Conservation (phyloP, 805 yeast genomes). For the Candida easanensis region DNA sequence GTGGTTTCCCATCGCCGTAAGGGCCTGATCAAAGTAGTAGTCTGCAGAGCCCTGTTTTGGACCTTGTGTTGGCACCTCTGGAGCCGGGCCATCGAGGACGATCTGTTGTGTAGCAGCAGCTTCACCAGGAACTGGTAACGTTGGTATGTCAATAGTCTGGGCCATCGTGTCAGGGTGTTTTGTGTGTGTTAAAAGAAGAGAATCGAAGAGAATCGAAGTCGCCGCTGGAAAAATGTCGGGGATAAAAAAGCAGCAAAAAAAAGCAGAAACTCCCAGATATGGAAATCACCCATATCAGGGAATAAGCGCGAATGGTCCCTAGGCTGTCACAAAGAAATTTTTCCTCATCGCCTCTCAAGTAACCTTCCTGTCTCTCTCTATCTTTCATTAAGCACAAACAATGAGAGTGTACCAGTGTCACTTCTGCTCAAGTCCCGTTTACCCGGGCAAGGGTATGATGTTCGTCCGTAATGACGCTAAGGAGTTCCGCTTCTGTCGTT, state of each 20-base stretch:
- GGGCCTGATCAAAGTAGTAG: constrained; percentile 60
- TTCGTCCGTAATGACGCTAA: constrained; percentile 98
- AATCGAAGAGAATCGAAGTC: background rate
- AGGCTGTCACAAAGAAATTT: constrained; percentile 3
- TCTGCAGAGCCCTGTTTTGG: constrained; percentile 40
- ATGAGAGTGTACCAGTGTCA: constrained; percentile 93
- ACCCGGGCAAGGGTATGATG: constrained; percentile 93
- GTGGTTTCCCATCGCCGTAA: constrained; percentile 65
- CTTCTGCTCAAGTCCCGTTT: constrained; percentile 96
- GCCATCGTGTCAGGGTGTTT: constrained; percentile 11
- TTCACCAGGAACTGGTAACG: constrained; percentile 57
- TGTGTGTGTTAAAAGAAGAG: background rate
- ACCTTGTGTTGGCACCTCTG: constrained; percentile 18
- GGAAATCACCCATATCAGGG: constrained; percentile 4
- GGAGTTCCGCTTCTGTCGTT: constrained; percentile 95
- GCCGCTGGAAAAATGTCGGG: background rate
- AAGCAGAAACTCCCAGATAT: background rate
- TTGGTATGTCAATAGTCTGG: constrained; percentile 49
- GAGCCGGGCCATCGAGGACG: constrained; percentile 11
- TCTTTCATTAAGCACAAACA: background rate
- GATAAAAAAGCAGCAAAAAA: constrained; percentile 5
- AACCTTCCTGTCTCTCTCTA: background rate
- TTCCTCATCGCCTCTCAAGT: constrained; percentile 15
- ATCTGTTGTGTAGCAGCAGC: constrained; percentile 27
- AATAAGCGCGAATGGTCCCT: constrained; percentile 6